These are phyloP conservation scores for Chamaecyparis obtusa DNA, from an alignment of 75 land plant species.

Conservation along the genomic window DNA sequence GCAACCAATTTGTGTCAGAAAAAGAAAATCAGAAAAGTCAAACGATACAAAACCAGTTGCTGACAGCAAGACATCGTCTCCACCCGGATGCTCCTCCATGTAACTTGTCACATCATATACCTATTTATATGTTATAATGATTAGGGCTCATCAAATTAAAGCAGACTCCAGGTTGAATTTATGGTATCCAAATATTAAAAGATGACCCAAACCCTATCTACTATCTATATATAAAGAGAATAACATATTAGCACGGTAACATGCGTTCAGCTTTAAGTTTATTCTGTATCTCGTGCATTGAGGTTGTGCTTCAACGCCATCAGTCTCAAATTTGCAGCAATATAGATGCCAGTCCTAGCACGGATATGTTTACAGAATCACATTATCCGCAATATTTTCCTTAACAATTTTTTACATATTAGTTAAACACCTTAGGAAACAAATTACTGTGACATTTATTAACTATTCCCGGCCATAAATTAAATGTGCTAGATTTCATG, in stretches of 20 bases:
- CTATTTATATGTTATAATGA: slow-evolving; percentile 20
- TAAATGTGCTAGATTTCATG: neutral
- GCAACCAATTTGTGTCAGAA: neutral
- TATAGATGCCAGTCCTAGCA: neutral
- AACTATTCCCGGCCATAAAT: neutral
- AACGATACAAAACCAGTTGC: slow-evolving; percentile 40
- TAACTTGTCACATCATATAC: slow-evolving; percentile 57
- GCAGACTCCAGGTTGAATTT: neutral
- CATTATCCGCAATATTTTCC: neutral
- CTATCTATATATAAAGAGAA: neutral
- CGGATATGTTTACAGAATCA: neutral
- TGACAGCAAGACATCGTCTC: slow-evolving; percentile 49
- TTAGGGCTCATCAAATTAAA: neutral
- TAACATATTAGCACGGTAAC: neutral
- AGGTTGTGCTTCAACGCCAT: neutral
- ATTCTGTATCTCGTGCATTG: neutral
- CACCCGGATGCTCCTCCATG: slow-evolving; percentile 63
- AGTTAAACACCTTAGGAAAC: neutral
- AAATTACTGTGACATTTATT: neutral
- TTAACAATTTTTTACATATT: neutral
- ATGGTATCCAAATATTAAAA: neutral
- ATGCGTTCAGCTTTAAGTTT: neutral
- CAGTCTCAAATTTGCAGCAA: neutral
- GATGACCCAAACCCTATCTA: neutral
- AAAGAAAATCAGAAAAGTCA: neutral